These are phyloP conservation scores for Boletus sp. DNA, from an alignment of 768 basidiomycete species.

Conservation along the genomic window DNA sequence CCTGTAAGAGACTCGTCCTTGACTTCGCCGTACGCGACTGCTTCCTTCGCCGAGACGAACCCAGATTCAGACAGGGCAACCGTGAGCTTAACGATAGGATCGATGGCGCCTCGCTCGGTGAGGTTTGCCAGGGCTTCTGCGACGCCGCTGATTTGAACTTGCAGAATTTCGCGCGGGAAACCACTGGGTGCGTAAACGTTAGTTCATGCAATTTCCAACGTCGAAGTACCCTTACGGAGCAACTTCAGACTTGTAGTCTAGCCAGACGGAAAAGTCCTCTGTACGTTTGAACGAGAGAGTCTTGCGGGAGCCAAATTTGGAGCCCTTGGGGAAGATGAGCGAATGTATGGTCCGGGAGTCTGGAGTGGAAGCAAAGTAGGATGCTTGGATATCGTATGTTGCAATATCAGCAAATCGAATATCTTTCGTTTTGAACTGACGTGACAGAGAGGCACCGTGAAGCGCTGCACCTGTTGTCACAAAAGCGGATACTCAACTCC, in stretches of 20 bases:
- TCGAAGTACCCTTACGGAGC: constrained; percentile 49
- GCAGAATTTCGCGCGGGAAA: constrained; percentile 71
- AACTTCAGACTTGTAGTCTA: constrained; percentile 70
- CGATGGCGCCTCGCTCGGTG: constrained; percentile 74
- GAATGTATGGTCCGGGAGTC: constrained; percentile 67
- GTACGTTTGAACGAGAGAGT: constrained; percentile 82
- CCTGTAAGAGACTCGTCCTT: constrained; percentile 79
- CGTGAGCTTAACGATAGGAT: constrained; percentile 86
- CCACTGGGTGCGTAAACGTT: constrained; percentile 42
- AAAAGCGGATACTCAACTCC: constrained; percentile 1
- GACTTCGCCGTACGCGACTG: constrained; percentile 74
- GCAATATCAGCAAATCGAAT: constrained; percentile 79
- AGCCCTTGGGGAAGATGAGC: constrained; percentile 72
- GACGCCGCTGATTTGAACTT: constrained; percentile 71
- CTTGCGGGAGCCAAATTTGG: constrained; percentile 81
- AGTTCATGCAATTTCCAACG: neutral
- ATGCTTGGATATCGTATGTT: constrained; percentile 74
- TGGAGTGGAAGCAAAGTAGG: constrained; percentile 65
- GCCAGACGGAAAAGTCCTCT: constrained; percentile 75
- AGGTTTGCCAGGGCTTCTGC: constrained; percentile 77
- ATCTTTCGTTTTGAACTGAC: constrained; percentile 94
- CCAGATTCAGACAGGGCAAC: constrained; percentile 84
- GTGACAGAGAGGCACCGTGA: constrained; percentile 83
- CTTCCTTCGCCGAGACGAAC: constrained; percentile 77
- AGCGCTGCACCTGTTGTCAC: constrained; percentile 66